Conservation (phyloP, 768 basidiomycete species). For the Myochromella boudieri region DNA sequence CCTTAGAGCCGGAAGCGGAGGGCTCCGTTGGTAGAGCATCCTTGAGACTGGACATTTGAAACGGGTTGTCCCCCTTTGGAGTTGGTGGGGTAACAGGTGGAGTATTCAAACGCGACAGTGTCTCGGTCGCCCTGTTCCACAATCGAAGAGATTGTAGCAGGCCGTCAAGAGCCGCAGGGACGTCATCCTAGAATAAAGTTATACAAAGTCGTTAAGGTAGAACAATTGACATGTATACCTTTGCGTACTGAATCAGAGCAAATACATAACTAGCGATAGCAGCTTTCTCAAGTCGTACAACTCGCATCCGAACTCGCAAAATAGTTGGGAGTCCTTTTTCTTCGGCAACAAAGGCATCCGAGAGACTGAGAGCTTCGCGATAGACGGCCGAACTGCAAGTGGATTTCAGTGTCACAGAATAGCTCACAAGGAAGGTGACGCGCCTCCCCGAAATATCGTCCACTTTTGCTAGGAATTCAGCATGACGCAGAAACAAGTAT, state of each 20-base stretch:
- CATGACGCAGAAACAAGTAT: conserved; percentile 61
- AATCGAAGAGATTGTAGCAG: conserved; percentile 72
- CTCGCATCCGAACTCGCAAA: conserved; percentile 59
- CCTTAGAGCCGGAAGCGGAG: conserved; percentile 18
- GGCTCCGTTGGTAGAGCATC: conserved; percentile 37
- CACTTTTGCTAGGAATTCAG: conserved; percentile 59
- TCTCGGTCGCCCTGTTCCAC: conserved; percentile 79
- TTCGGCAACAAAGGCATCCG: conserved; percentile 36
- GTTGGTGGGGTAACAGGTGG: conserved; percentile 21
- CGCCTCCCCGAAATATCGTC: conserved; percentile 67
- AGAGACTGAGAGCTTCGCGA: conserved; percentile 55
- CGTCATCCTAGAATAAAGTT: conserved; percentile 51
- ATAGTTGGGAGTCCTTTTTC: conserved; percentile 51
- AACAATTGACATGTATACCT: conserved; percentile 39
- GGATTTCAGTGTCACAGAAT: background rate
- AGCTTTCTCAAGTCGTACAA: conserved; percentile 60
- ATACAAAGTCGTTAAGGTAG: conserved; percentile 3
- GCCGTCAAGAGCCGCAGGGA: conserved; percentile 51
- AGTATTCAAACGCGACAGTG: conserved; percentile 58
- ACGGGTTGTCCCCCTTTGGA: conserved; percentile 53
- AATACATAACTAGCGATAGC: conserved; percentile 73
- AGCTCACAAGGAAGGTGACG: background rate
- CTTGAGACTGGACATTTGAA: conserved; percentile 46
- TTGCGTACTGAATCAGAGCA: conserved; percentile 64
- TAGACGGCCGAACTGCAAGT: conserved; percentile 49